Evolutionary conservation across 2,329 filamentous ascomycete species (phyloP), one percentile per base, ranked within the genome.

Genomic region (Trichophyton schoenleinii): DNA sequence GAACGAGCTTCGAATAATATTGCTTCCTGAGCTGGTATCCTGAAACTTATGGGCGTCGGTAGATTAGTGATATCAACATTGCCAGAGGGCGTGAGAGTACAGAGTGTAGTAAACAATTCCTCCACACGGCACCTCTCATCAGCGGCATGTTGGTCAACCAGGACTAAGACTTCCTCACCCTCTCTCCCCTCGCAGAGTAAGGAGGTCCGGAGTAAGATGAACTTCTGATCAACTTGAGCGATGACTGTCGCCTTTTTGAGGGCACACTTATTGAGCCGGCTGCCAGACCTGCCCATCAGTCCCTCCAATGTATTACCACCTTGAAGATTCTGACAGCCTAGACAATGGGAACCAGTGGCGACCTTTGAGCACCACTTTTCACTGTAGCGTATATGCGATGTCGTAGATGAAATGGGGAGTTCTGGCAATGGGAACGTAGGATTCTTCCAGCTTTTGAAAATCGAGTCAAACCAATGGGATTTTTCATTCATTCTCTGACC

Each of bases 81-180:
- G 44, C 13, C 42, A 13, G 55, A 59, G 38, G 36, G 6, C 62
- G 69, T 61, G 64, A 68, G 70, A 4, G 63, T 64, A 66, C 79
- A 84, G 36, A 88, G 73, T 1, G 83, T 79, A 25, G 69, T 64
- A 70, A 95, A 84, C 0, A 99, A 78, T 0, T 73, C 70, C 70
- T 99, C 94, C 0, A 97, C 81, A 1, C 86, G 85, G 64, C 88
- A 85, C 53, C 94, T 82, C 75, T 99, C 94, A 70, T 96, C 92
- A 2, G 91, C 94, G 0, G 94, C 94, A 70, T 99, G 94, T 69
- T 99, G 94, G 69, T 99, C 94, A 4, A 96, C 80, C 44, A 96
- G 78, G 0, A 95, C 80, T 3, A 97, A 75, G 1, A 84, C 70
- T 61, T 65, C 48, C 6, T 60, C 9, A 57, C 63, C 13, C 53